Percentiles rank a stretch among this genome's conserved stretches.
Evolutionary conservation across 202 grass and related monocot species (phyloP).

Genomic region (Setaria viridis): DNA sequence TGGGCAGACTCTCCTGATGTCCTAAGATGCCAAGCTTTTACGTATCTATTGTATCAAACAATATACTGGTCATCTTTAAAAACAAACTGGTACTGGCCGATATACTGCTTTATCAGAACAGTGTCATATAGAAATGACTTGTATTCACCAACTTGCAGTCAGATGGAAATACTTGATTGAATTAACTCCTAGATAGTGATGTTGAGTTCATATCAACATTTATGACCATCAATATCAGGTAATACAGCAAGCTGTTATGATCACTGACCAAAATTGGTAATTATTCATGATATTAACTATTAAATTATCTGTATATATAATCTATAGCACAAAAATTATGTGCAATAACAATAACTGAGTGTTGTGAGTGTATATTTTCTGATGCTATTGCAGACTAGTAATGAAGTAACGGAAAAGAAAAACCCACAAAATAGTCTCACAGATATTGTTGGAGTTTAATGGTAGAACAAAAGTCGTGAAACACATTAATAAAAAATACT

Average conservation of each 20-base stretch:
- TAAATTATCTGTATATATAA: not conserved
- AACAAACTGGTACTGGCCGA: not conserved
- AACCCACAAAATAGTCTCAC: not conserved
- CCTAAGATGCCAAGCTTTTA: not conserved
- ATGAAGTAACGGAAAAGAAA: not conserved
- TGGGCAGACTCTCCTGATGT: not conserved
- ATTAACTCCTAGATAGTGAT: not conserved
- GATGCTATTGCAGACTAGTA: not conserved
- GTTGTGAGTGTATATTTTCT: not conserved
- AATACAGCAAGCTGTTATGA: not conserved
- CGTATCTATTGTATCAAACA: not conserved
- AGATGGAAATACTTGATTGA: not conserved
- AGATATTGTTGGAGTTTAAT: not conserved
- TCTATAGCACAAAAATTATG: not conserved
- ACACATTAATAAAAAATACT: not conserved
- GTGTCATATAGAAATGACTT: not conserved
- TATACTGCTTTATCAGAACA: not conserved
- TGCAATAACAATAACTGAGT: not conserved
- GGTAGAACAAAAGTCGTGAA: not conserved
- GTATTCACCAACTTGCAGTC: not conserved
- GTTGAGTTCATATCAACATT: not conserved
- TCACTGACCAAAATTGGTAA: not conserved
- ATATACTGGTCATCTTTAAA: not conserved
- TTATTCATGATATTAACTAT: not conserved
- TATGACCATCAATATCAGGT: not conserved